phyloP scores from a whole-genome alignment of 2,329 filamentous ascomycete genomes.

The Talaromyces sp. region DNA sequence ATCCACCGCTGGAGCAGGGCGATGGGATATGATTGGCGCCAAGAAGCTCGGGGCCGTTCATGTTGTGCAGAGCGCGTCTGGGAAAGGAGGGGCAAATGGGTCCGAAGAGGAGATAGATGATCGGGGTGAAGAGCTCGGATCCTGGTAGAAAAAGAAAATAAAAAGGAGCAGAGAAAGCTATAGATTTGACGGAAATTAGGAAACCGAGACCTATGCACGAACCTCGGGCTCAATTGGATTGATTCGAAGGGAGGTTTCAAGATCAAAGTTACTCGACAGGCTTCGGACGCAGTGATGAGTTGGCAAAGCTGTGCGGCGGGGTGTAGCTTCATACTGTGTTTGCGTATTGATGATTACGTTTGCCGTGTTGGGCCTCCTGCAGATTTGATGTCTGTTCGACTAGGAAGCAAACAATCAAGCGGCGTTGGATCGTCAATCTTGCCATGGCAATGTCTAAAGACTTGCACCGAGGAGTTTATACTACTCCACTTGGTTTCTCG shows the following conservation, averaged over 20 bases:
- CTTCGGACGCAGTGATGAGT: constrained; percentile 74
- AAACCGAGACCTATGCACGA: constrained; percentile 7
- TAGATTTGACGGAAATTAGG: not conserved
- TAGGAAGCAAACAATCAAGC: constrained; percentile 7
- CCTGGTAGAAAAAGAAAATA: not conserved
- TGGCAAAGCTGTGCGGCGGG: constrained; percentile 59
- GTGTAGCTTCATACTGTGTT: constrained; percentile 5
- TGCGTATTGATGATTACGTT: constrained; percentile 13
- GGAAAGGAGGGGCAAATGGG: constrained; percentile 10
- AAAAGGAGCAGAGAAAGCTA: not conserved
- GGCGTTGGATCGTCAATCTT: not conserved
- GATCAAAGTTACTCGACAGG: constrained; percentile 33
- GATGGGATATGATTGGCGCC: constrained; percentile 22
- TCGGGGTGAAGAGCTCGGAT: too few species aligned
- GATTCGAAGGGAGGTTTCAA: constrained; percentile 2
- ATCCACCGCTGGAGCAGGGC: constrained; percentile 19
- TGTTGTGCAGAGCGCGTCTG: constrained; percentile 35
- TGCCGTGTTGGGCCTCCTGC: constrained; percentile 26
- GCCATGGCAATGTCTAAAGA: too few species aligned
- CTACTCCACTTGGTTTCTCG: too few species aligned
- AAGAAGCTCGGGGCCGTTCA: constrained; percentile 23
- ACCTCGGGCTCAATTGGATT: constrained; percentile 4
- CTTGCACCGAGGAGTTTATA: too few species aligned
- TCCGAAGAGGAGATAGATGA: not conserved
- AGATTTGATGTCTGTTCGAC: constrained; percentile 6